A percentile compares a stretch with the other conserved stretches of the same genome.
These are phyloP conservation scores for Collybia sp. DNA, from an alignment of 768 basidiomycete species.

Conservation along the genomic window DNA sequence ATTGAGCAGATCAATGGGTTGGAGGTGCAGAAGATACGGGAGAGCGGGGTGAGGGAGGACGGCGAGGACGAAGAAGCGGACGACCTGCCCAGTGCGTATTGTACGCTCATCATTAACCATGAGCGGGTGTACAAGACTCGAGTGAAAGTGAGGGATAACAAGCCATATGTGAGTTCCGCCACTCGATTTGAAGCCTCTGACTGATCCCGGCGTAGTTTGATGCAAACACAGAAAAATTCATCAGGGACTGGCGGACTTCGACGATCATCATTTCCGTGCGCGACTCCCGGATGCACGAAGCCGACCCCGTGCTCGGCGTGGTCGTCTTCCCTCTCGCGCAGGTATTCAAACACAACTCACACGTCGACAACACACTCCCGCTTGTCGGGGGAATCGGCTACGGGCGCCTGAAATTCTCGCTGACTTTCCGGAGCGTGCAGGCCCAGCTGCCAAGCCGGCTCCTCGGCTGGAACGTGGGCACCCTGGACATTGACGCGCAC, in stretches of 20 bases:
- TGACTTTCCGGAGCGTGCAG: constrained; percentile 67
- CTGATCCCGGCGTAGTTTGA: constrained; percentile 31
- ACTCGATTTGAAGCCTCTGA: background rate
- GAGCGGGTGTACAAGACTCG: constrained; percentile 39
- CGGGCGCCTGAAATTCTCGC: constrained; percentile 56
- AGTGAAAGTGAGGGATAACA: constrained; percentile 39
- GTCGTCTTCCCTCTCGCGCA: constrained; percentile 48
- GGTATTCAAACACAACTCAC: constrained; percentile 44
- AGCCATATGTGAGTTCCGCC: constrained; percentile 34
- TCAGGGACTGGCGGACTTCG: constrained; percentile 56
- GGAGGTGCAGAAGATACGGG: constrained; percentile 49
- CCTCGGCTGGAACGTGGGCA: constrained; percentile 67
- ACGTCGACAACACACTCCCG: constrained; percentile 55
- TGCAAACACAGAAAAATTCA: constrained; percentile 66
- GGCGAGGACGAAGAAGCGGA: constrained; percentile 48
- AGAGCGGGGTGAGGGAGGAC: constrained; percentile 50
- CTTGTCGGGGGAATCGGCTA: constrained; percentile 69
- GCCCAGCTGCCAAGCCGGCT: constrained; percentile 51
- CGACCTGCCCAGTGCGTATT: constrained; percentile 65
- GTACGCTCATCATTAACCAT: constrained; percentile 41
- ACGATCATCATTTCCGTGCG: constrained; percentile 63
- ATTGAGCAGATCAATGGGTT: constrained; percentile 65
- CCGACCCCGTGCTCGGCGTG: constrained; percentile 67
- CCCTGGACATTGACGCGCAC: constrained; percentile 43
- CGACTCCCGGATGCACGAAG: constrained; percentile 53